phyloP scores from a whole-genome alignment of 2,329 filamentous ascomycete species.

The Clonostachys rhizophaga region DNA sequence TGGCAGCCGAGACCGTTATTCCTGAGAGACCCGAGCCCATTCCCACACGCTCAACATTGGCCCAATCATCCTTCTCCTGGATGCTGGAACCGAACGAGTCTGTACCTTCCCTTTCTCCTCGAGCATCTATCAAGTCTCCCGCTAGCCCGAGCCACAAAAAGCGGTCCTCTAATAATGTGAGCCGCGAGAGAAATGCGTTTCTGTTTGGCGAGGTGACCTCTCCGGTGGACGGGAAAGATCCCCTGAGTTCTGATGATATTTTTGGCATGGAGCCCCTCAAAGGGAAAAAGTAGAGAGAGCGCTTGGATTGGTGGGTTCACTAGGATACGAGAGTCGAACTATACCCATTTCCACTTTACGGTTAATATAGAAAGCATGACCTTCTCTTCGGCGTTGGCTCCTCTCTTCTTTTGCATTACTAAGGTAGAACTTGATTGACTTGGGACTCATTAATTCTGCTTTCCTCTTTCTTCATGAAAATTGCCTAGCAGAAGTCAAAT shows the following conservation, averaged over 20 bases:
- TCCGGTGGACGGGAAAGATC: constrained; percentile 23
- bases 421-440: no score
- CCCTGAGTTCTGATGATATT: constrained; percentile 39
- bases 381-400: no score
- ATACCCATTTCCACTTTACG: no score
- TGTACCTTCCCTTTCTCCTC: constrained; percentile 7
- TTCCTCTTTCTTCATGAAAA: no score
- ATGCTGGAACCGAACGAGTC: constrained; percentile 61
- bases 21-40: constrained; percentile 26
- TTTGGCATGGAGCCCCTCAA: constrained; percentile 49
- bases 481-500: no score
- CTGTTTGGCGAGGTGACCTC: constrained; percentile 50
- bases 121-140: constrained; percentile 18
- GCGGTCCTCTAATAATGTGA: constrained; percentile 34
- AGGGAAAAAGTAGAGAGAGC: no score
- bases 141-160: constrained; percentile 27
- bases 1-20: background rate
- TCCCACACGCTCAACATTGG: constrained; percentile 60
- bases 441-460: no score
- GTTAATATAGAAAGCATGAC: no score
- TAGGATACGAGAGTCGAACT: no score
- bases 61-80: constrained; percentile 74
- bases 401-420: no score
- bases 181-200: constrained; percentile 52
- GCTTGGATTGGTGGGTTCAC: no score